Evolutionary conservation across 2,329 filamentous ascomycete genomes (phyloP).

Genomic region (Neofusicoccum kwambonambiense): DNA sequence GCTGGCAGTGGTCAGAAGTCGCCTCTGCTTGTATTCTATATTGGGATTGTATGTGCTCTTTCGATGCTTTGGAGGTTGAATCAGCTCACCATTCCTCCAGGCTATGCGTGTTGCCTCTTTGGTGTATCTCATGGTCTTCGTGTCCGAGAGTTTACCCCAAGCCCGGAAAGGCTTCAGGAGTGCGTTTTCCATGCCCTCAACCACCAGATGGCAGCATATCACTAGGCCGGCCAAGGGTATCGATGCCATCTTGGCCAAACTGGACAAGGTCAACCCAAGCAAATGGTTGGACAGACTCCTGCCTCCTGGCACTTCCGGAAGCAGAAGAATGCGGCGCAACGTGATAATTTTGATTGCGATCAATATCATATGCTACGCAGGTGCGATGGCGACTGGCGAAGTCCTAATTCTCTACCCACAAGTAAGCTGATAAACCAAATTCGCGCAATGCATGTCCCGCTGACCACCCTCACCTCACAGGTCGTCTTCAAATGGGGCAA

Average conservation of each 20-base stretch:
- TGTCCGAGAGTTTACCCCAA: slow-evolving; percentile 16
- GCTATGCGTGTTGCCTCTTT: slow-evolving; percentile 17
- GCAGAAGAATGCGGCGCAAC: slow-evolving; percentile 16
- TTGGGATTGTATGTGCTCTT: slow-evolving; percentile 12
- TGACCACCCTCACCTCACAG: neutral
- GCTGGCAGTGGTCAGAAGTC: slow-evolving; percentile 1
- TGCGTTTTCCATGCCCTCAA: neutral
- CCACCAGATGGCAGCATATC: neutral
- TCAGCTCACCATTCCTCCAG: neutral
- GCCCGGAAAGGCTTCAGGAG: neutral
- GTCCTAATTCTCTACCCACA: slow-evolving; percentile 21
- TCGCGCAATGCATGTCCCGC: too few relatives aligned
- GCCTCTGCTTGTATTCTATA: slow-evolving; percentile 22
- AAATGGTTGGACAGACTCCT: slow-evolving; percentile 17
- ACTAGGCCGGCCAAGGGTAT: neutral
- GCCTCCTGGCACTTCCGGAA: neutral
- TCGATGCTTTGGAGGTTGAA: neutral
- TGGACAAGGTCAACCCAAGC: slow-evolving; percentile 14
- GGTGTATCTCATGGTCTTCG: slow-evolving; percentile 18
- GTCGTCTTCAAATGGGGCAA: slow-evolving; percentile 22
- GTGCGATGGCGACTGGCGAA: slow-evolving; percentile 15
- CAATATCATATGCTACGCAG: slow-evolving; percentile 20
- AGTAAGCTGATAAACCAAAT: neutral
- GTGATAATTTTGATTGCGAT: slow-evolving; percentile 18
- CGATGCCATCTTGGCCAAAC: neutral